A percentile compares a stretch with the other conserved stretches of the same genome.
Evolutionary conservation across 371 early-diverging fungal species (phyloP).

Genomic region (Lichtheimia ornata): DNA sequence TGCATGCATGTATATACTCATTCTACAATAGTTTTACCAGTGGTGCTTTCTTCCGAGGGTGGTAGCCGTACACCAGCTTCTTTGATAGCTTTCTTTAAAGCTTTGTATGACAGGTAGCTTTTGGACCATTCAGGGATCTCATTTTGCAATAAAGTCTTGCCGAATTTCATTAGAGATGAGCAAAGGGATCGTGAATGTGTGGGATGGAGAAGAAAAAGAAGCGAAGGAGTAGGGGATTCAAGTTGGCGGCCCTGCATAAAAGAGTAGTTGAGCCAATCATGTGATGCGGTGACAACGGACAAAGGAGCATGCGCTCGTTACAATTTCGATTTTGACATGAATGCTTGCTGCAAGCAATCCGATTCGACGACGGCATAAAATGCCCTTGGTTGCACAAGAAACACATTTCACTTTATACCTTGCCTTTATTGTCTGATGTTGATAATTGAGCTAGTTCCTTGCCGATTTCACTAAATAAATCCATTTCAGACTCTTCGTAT

Average conservation of each 20-base stretch:
- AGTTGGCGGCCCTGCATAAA: no score
- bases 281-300: no score
- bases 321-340: slow-evolving; percentile 2
- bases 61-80: slow-evolving; percentile 44
- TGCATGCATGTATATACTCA: background rate
- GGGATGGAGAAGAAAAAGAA: no score
- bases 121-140: slow-evolving; percentile 75
- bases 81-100: slow-evolving; percentile 68
- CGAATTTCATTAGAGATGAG: slow-evolving; percentile 65
- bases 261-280: no score
- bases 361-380: background rate
- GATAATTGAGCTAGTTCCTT: background rate
- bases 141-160: slow-evolving; percentile 60
- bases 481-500: background rate
- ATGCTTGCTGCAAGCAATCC: background rate
- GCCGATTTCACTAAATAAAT: background rate
- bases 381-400: no score
- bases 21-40: slow-evolving; percentile 33
- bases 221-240: no score
- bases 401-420: no score
- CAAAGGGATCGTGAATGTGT: no score
- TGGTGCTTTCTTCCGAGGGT: slow-evolving; percentile 33
- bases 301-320: background rate
- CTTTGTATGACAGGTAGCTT: slow-evolving; percentile 69
- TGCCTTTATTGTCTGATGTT: background rate